Conservation (phyloP, 1,284 basidiomycete species). For the Melampsora americana region DNA sequence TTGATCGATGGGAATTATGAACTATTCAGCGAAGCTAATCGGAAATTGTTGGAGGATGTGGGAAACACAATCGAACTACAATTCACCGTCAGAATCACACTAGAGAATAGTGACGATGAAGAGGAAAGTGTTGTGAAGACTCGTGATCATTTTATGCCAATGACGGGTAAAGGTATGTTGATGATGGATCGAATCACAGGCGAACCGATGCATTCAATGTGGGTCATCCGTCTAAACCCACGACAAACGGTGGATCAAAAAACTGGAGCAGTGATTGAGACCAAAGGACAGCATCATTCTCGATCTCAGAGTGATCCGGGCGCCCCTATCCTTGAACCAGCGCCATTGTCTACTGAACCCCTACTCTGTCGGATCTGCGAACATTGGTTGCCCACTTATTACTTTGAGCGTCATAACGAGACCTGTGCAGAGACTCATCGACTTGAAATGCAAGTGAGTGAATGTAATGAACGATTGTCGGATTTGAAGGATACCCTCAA, state of each 20-base stretch:
- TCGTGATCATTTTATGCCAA: slow-evolving; percentile 67
- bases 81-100: slow-evolving; percentile 59
- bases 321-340: slow-evolving; percentile 61
- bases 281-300: slow-evolving; percentile 57
- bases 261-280: slow-evolving; percentile 57
- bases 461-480: slow-evolving; percentile 85
- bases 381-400: slow-evolving; percentile 93
- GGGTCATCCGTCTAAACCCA: slow-evolving; percentile 79
- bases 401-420: slow-evolving; percentile 99
- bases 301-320: slow-evolving; percentile 52
- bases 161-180: slow-evolving; percentile 98
- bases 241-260: slow-evolving; percentile 47
- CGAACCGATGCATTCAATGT: slow-evolving; percentile 93
- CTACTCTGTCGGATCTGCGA: slow-evolving; percentile 98
- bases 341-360: slow-evolving; percentile 64
- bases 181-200: slow-evolving; percentile 87
- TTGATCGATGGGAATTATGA: slow-evolving; percentile 77
- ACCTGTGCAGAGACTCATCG: slow-evolving; percentile 96
- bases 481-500: slow-evolving; percentile 73
- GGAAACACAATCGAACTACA: slow-evolving; percentile 89
- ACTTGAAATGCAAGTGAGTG: slow-evolving; percentile 87
- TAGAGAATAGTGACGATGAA: slow-evolving; percentile 51
- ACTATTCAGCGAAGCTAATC: slow-evolving; percentile 83
- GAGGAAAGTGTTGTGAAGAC: slow-evolving; percentile 51
- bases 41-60: slow-evolving; percentile 80